Evolutionary conservation across 139 green algal species (phyloP), one percentile per base, ranked within the genome.

Genomic region (Penium margaritaceum): DNA sequence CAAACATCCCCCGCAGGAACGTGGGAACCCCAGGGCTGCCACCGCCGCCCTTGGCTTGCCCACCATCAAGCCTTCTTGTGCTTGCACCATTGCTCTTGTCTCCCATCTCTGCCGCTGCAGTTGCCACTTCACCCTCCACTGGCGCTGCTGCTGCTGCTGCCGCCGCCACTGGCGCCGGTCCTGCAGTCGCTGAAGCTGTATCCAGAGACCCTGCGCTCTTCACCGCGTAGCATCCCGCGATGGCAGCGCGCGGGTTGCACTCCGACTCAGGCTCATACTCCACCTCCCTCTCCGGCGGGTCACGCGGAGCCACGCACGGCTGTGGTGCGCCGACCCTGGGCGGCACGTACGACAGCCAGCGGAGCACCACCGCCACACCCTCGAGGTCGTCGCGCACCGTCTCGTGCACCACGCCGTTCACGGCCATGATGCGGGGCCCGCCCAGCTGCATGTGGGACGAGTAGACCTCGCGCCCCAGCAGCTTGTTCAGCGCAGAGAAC

Each of bases 401-500:
- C n/a, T n/a, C n/a, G n/a, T n/a, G n/a, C n/a, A n/a, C n/a, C n/a
- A n/a, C n/a, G n/a, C n/a, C n/a, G n/a, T n/a, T n/a, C n/a, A n/a
- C n/a, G n/a, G n/a, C n/a, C n/a, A 99, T 99, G 5, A 99, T 77
- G 67, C 85, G 87, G 3, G 92, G 94, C 0, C 94, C 94, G 37
- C 94, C 94, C 67, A 98, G 87, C 86, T 99, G 93, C 85, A 95
- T 90, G 74, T 98, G 91, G 0, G 78, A 90, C 19, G 89, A 92
- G 87, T 98, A 98, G 21, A 98, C 94, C 55, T 81, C 47, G 34
- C 62, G 64, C 27, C 72, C 94, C 57, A 99, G 90, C 75, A 99
- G 84, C 86, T 98, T 98, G 86, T 99, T 99, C 6, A 99, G 87
- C 2, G 95, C 94, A 29, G 86, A 80, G 65, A 90, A 96, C 66